Percentiles rank a stretch among this genome's conserved stretches.
phyloP scores from a whole-genome alignment of 1,139 yeast species.

The Candida sojae region DNA sequence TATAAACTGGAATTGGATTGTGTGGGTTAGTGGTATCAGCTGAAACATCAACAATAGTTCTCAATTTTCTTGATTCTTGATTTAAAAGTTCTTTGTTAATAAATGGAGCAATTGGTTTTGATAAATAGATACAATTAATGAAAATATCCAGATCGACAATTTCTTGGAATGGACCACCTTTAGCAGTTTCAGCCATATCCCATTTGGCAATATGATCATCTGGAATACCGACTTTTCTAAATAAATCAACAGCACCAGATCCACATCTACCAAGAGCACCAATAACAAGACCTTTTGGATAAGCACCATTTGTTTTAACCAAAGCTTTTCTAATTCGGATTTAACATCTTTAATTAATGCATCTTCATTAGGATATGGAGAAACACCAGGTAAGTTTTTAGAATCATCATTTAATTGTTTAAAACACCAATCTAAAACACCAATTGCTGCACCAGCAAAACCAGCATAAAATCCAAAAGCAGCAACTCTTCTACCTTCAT shows the following conservation, averaged over 20 bases:
- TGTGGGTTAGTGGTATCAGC: constrained; percentile 99
- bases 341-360: constrained; percentile 72
- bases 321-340: constrained; percentile 60
- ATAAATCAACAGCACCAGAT: constrained; percentile 90
- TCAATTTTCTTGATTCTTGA: constrained; percentile 65
- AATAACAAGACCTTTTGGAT: constrained; percentile 82
- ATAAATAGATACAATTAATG: constrained; percentile 92
- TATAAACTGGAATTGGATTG: constrained; percentile 94
- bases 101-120: constrained; percentile 92
- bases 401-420: constrained; percentile 70
- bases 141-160: constrained; percentile 86
- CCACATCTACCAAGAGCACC: constrained; percentile 99
- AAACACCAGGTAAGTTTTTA: constrained; percentile 71
- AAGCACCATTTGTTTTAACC: constrained; percentile 57
- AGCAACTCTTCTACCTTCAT: constrained; percentile 96
- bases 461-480: constrained; percentile 99
- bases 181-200: constrained; percentile 97
- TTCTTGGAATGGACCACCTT: constrained; percentile 96
- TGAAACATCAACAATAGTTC: constrained; percentile 94
- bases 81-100: constrained; percentile 70
- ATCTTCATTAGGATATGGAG: constrained; percentile 81
- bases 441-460: constrained; percentile 98
- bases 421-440: constrained; percentile 92
- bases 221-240: constrained; percentile 84
- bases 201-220: constrained; percentile 82